Evolutionary conservation across 371 early-diverging fungal genomes (phyloP).

Genomic region (Quaeritorhiza haematococci): DNA sequence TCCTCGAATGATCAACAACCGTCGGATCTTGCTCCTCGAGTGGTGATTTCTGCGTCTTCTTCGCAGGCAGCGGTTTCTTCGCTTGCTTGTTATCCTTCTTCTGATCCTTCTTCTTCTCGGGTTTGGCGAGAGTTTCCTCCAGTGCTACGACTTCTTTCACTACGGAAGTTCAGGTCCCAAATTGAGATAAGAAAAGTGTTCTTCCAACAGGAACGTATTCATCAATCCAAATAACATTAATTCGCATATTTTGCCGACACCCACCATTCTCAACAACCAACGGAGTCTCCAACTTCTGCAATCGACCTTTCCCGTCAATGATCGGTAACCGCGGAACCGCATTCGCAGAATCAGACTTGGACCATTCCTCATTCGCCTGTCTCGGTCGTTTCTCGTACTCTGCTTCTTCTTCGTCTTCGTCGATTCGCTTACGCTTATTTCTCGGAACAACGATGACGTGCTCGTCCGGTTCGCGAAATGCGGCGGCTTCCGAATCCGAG

Average conservation of each 20-base stretch:
- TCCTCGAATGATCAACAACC: slow-evolving; percentile 34
- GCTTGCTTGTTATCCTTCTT: neutral
- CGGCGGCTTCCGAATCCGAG: slow-evolving; percentile 17
- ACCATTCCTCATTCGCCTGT: neutral
- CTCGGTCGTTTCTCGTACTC: slow-evolving; percentile 18
- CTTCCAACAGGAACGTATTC: neutral
- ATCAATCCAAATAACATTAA: neutral
- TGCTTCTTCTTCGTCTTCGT: slow-evolving; percentile 6
- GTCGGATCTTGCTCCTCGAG: slow-evolving; percentile 40
- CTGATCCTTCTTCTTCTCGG: neutral
- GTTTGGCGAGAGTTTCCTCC: neutral
- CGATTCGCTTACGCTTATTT: slow-evolving; percentile 11
- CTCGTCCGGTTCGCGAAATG: neutral
- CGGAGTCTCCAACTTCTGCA: neutral
- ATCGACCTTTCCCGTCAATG: slow-evolving; percentile 13
- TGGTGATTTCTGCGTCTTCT: slow-evolving; percentile 5
- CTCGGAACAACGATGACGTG: neutral
- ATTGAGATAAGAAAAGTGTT: neutral
- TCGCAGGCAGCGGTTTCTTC: neutral
- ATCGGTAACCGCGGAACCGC: slow-evolving; percentile 5
- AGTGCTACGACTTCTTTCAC: neutral
- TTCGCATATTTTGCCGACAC: neutral
- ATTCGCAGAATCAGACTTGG: neutral
- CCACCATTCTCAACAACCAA: neutral
- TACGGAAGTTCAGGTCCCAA: neutral